Base-by-base conservation (phyloP, 371 early-diverging fungal genomes). In the Chytridium lagenaria region DNA sequence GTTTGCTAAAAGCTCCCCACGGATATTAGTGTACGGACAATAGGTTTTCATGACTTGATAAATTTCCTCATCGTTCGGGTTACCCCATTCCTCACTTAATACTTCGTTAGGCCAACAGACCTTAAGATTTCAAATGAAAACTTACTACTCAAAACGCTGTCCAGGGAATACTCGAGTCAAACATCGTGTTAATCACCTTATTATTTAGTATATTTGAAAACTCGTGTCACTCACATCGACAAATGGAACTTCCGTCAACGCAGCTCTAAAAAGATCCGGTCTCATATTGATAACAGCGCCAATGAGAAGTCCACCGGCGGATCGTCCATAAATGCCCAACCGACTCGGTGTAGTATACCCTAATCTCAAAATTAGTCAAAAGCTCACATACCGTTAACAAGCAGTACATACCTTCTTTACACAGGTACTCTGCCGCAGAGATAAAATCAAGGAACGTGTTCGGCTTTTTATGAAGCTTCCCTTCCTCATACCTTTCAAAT, bases 241-340 rank as follows among this genome's bases (percentile, higher is more conserved):
- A 59, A 89, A 88, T 39, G 89, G 88, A 0, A 86, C 89, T 40
- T 86, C 81, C 0, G 86, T 77, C 33, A 88, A 50, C 0, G 86
- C 84, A 0, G 73, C 81, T 30, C 75, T 78, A 34, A 84, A 37
- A 22, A 38, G 2, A 55, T 59, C 70, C 28, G 71, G 63, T 28
- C 30, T 65, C 71, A 57, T 34, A 34, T 55, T 67, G 2, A 84
- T 70, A 0, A 71, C 81, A 38, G 44, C 30, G 1, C 88, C 88
- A 0, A 83, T 75, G 0, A 88, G 69, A 30, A 88, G 59, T 0
- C 88, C 88, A n/a, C 88, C 88, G 0, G 88, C 88, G 61, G 86
- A 86, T 12, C 88, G 70, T 5, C 82, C 88, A 26, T 81, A 61
- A 0, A 88, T 55, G 33, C 71, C 85, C 0, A 86, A 69, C 2